A percentile compares a stretch with the other conserved stretches of the same genome.
Evolutionary conservation across 352 stramenopile genomes (phyloP).

Genomic region (Hyaloperonospora brassicae): DNA sequence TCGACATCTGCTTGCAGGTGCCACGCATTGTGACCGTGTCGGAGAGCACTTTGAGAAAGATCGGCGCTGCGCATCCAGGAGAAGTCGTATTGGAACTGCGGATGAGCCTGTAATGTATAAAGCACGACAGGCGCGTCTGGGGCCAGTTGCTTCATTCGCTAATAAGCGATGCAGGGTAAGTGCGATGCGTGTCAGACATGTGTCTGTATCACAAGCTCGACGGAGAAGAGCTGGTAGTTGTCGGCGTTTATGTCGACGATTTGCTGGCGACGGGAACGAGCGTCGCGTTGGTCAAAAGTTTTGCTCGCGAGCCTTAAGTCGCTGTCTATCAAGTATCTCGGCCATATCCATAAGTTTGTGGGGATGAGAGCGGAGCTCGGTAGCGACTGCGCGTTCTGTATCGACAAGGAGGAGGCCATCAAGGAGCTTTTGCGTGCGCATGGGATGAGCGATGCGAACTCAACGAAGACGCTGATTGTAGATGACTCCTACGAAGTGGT

Average conservation of each 20-base stretch:
- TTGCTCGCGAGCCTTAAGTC: too few species aligned
- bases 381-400: background rate
- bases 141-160: background rate
- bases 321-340: background rate
- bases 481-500: too few species aligned
- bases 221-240: background rate
- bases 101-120: slow-evolving; percentile 25
- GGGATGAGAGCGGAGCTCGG: background rate
- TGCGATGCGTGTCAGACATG: background rate
- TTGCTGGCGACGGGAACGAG: too few species aligned
- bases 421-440: background rate
- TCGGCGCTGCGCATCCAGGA: background rate
- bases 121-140: slow-evolving; percentile 28
- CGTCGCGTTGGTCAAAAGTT: too few species aligned
- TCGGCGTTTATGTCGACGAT: background rate
- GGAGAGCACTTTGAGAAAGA: background rate
- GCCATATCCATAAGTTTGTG: background rate
- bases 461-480: background rate
- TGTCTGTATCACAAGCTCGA: background rate
- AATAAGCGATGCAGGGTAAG: background rate
- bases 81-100: slow-evolving; percentile 2
- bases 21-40: background rate
- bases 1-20: background rate
- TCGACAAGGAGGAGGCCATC: background rate
- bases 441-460: background rate